These are phyloP conservation scores for Lagenaria siceraria DNA, from an alignment of 306 rosid species.

Conservation along the genomic window DNA sequence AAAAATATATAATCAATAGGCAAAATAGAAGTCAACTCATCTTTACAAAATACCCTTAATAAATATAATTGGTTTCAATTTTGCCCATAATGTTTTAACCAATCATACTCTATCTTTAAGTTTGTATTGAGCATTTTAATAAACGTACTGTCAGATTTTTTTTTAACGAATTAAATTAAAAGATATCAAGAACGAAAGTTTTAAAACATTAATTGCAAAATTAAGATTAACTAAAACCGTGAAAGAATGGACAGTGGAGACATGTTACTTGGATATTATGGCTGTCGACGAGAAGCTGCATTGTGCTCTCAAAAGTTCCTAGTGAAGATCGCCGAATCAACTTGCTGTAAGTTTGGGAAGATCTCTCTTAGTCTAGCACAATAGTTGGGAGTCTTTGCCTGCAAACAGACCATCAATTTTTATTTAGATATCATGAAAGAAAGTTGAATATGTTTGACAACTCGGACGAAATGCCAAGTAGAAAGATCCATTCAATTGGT, in stretches of 20 bases:
- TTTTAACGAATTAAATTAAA: not conserved
- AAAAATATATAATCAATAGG: not conserved
- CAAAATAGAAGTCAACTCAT: not conserved
- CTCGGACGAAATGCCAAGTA: not conserved
- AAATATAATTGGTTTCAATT: not conserved
- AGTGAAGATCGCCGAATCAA: constrained; percentile 56
- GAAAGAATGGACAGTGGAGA: not conserved
- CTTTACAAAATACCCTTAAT: not conserved
- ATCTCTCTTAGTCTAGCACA: constrained; percentile 24
- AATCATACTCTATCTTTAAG: not conserved
- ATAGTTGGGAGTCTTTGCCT: constrained; percentile 65
- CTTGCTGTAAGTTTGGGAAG: constrained; percentile 66
- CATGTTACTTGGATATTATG: constrained; percentile 3
- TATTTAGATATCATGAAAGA: constrained; percentile 7
- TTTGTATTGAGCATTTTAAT: not conserved
- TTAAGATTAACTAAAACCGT: not conserved
- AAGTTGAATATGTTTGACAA: constrained; percentile 2
- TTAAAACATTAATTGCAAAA: not conserved
- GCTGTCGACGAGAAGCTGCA: constrained; percentile 8
- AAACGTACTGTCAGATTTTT: not conserved
- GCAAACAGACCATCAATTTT: constrained; percentile 25
- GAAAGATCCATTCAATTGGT: not conserved
- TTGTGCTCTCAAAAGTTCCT: constrained; percentile 18
- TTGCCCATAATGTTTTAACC: not conserved
- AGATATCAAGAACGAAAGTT: not conserved